Percentiles rank a stretch among this genome's conserved stretches.
phyloP scores from a whole-genome alignment of 2,329 filamentous ascomycete genomes.

The Botrytis porri region DNA sequence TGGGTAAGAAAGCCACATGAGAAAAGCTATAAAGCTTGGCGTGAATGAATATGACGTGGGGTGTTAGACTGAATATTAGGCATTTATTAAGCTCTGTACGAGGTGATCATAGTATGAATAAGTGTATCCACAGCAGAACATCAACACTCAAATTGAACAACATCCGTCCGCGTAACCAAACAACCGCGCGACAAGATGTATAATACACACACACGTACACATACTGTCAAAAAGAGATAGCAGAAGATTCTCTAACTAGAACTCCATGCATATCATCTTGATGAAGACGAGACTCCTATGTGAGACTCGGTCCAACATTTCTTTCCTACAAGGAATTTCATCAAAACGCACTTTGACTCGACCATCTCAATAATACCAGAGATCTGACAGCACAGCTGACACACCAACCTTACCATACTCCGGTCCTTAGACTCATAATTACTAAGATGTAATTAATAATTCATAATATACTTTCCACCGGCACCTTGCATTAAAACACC shows the following conservation, averaged over 20 bases:
- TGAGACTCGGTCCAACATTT: background rate
- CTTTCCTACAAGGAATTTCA: background rate
- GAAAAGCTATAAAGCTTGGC: slow-evolving; percentile 5
- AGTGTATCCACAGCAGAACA: background rate
- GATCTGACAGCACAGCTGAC: background rate
- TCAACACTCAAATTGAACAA: background rate
- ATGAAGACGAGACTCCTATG: background rate
- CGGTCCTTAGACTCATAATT: background rate
- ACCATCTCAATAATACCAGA: background rate
- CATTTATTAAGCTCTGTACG: background rate
- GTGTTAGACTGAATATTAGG: background rate
- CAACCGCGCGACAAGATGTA: slow-evolving; percentile 7
- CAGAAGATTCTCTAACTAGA: background rate
- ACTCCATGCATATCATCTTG: background rate
- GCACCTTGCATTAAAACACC: background rate
- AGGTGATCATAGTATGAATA: background rate
- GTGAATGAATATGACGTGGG: background rate
- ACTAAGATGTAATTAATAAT: background rate
- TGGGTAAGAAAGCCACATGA: background rate
- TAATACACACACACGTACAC: no score
- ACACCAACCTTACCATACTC: background rate
- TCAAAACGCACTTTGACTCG: background rate
- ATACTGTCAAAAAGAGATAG: background rate
- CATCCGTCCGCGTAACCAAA: background rate
- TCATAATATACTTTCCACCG: background rate